Evolutionary conservation across 139 green algal genomes (phyloP).

Genomic region (Deuterostichococcus epilithicus): DNA sequence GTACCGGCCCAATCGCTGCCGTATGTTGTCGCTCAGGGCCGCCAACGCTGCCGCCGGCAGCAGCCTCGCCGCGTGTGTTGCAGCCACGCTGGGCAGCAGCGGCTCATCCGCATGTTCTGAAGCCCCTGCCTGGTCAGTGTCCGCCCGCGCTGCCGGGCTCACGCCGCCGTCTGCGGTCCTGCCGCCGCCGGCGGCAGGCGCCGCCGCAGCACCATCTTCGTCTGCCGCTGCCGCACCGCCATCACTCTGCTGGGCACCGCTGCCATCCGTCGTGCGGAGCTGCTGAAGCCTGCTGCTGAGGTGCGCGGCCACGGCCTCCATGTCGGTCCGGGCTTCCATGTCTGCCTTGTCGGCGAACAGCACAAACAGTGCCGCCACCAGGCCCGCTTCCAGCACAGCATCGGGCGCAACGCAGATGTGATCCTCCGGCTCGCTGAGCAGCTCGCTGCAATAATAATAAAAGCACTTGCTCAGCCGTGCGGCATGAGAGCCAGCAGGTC

Average conservation of each 20-base stretch:
- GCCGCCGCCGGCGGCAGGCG: no score
- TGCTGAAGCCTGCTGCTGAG: not conserved
- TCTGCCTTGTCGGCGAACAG: not conserved
- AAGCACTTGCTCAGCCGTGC: no score
- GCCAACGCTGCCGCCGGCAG: not conserved
- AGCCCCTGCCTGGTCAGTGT: not conserved
- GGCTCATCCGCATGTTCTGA: not conserved
- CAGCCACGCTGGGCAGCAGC: not conserved
- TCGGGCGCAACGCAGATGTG: not conserved
- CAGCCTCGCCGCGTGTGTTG: not conserved
- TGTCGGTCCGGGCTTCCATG: not conserved
- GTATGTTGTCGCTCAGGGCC: not conserved
- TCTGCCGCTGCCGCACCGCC: no score
- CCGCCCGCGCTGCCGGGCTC: no score
- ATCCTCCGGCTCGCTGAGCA: not conserved
- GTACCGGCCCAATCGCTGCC: not conserved
- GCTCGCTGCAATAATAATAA: not conserved
- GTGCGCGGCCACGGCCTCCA: not conserved
- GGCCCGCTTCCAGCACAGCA: not conserved
- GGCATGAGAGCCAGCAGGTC: no score
- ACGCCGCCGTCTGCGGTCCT: no score
- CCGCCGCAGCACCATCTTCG: no score
- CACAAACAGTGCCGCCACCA: not conserved
- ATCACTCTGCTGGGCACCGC: no score
- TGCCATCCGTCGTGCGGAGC: no score